phyloP scores from a whole-genome alignment of 805 yeast genomes.

The Hanseniaspora pseudoguilliermondii region DNA sequence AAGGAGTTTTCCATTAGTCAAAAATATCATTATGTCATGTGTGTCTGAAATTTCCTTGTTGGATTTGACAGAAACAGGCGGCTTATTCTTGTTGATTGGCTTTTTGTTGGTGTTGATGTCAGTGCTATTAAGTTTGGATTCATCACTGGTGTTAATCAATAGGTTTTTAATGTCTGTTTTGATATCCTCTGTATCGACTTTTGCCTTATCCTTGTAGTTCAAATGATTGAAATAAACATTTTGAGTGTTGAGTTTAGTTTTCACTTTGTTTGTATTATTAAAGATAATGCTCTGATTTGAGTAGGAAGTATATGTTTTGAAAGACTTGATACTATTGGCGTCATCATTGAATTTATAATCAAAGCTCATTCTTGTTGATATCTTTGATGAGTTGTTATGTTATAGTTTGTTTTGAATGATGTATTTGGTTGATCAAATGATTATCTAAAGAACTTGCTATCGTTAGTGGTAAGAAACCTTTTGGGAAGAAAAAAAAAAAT shows the following conservation, averaged over 20 bases:
- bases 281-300: conserved; percentile 3
- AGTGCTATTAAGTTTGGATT: background rate
- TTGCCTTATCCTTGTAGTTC: background rate
- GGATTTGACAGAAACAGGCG: too few species aligned
- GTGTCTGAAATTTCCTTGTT: background rate
- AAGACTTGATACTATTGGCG: conserved; percentile 1
- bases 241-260: background rate
- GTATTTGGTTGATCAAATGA: too few species aligned
- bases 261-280: background rate
- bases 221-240: conserved; percentile 9
- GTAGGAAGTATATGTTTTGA: background rate
- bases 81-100: background rate
- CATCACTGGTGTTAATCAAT: background rate
- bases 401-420: background rate
- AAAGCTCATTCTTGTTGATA: background rate
- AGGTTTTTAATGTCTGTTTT: background rate
- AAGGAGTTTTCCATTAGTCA: conserved; percentile 7
- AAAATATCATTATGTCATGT: background rate
- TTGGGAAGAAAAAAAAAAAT: too few species aligned
- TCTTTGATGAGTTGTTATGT: background rate
- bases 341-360: background rate
- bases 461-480: too few species aligned
- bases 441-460: too few species aligned
- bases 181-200: background rate
- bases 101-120: background rate